Evolutionary conservation across 768 basidiomycete species (phyloP).

Genomic region (Podaxis sp.): DNA sequence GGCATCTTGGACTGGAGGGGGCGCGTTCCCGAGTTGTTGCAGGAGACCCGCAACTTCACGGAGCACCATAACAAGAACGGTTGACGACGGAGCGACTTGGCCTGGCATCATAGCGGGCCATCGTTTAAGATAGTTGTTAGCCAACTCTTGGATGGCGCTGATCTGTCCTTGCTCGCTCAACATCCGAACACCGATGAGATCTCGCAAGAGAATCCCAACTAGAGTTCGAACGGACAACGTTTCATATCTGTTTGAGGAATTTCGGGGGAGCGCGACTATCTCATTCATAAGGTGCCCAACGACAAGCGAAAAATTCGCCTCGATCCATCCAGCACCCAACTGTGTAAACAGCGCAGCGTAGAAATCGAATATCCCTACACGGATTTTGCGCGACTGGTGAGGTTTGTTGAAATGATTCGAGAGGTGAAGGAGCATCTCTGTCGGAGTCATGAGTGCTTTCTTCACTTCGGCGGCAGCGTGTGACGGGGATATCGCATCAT

Average conservation of each 20-base stretch:
- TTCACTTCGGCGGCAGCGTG: constrained; percentile 51
- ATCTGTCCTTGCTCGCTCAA: constrained; percentile 95
- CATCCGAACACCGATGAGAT: constrained; percentile 86
- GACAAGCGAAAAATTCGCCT: constrained; percentile 79
- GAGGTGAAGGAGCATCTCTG: constrained; percentile 82
- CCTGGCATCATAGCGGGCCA: constrained; percentile 96
- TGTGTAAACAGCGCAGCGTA: constrained; percentile 76
- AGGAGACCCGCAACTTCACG: constrained; percentile 85
- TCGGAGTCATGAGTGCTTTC: constrained; percentile 68
- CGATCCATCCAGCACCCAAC: constrained; percentile 78
- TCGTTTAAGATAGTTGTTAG: constrained; percentile 77
- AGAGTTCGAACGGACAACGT: constrained; percentile 67
- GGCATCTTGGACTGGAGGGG: constrained; percentile 87
- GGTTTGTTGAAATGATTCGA: constrained; percentile 81
- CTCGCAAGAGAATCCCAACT: constrained; percentile 76
- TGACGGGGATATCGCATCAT: constrained; percentile 44
- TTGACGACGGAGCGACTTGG: constrained; percentile 63
- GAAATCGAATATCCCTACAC: constrained; percentile 87
- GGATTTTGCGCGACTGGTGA: constrained; percentile 62
- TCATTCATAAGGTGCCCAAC: constrained; percentile 78
- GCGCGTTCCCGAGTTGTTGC: constrained; percentile 89
- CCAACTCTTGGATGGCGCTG: constrained; percentile 82
- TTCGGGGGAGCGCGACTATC: constrained; percentile 63
- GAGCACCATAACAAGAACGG: constrained; percentile 71
- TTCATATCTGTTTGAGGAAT: constrained; percentile 65